Evolutionary conservation across 2,329 filamentous ascomycete species (phyloP).

Genomic region (Decorospora gaudefroyi): DNA sequence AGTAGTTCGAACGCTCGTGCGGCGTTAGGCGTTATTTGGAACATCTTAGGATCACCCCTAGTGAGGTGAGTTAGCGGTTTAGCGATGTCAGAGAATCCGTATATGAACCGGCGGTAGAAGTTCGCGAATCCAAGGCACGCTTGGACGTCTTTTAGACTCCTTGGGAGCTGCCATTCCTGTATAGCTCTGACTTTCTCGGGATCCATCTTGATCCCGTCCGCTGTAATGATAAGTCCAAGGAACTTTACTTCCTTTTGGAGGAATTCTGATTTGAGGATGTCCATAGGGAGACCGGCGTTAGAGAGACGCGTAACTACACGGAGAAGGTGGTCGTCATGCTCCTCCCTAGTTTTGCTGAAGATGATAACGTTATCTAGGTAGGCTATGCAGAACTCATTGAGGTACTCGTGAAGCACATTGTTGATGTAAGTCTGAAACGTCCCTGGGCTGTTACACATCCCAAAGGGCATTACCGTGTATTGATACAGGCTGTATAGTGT

Average conservation of each 20-base stretch:
- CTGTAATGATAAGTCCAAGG: conserved; percentile 7
- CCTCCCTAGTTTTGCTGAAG: conserved; percentile 9
- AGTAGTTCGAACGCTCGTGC: conserved; percentile 12
- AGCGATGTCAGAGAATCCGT: conserved; percentile 10
- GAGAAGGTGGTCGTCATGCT: conserved; percentile 3
- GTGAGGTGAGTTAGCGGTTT: conserved; percentile 10
- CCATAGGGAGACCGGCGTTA: not conserved
- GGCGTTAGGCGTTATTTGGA: not conserved
- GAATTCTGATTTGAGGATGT: conserved; percentile 16
- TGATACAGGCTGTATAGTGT: conserved; percentile 43
- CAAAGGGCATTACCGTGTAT: conserved; percentile 38
- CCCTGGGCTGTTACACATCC: conserved; percentile 17
- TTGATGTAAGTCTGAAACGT: conserved; percentile 33
- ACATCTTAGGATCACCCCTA: not conserved
- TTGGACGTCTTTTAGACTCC: conserved; percentile 23
- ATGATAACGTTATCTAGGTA: conserved; percentile 36
- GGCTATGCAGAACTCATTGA: conserved; percentile 27
- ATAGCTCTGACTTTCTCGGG: conserved; percentile 19
- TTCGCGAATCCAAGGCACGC: conserved; percentile 43
- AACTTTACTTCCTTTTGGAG: conserved; percentile 6
- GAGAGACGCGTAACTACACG: not conserved
- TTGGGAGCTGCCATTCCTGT: conserved; percentile 25
- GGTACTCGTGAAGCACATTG: conserved; percentile 15
- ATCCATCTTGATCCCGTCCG: conserved; percentile 5
- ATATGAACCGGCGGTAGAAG: conserved; percentile 42